Base-by-base conservation (phyloP, 208 protist species). In the Wallacemonas rigidus region DNA sequence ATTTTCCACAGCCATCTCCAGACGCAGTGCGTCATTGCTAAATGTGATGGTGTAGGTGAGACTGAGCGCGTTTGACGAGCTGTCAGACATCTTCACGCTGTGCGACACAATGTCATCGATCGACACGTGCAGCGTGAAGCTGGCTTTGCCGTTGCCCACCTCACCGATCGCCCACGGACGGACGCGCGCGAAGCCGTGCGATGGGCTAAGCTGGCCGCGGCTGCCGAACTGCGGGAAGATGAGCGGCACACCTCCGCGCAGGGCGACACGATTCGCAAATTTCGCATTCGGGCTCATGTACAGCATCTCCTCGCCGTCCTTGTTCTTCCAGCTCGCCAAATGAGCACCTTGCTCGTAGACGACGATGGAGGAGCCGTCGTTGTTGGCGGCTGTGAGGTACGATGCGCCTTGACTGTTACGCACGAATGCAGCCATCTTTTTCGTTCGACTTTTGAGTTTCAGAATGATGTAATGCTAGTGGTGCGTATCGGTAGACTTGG, bases 181-280 rank as follows among this genome's bases (percentile, higher is more conserved):
- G 35, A 82, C 61, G 56, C 93, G 87, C n/a, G 85, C 82, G 72
- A 96, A 96, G 43, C 93, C 93, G 83, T 97, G 93, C 15, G 80
- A 75, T 50, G 74, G 75, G 36, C 82, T 67, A 51, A 94, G 57
- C 44, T 86, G 75, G 41, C 91, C 93, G 57, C 77, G 80, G 56
- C 79, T 76, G 67, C 79, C 77, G 79, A 97, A 97, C 80, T 97
- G 93, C 1, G 93, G 93, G 51, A 93, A 97, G 67, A 93, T 92
- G 15, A 97, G 70, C 50, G 93, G 93, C 54, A 97, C 90, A 6
- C 93, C 93, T 67, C 93, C 93, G 44, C 93, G 90, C 26, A 97
- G 85, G 3, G 93, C 76, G 43, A 85, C 85, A 35, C 82, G 79
- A 26, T 92, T 77, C 58, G 79, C 76, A 51, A 86, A 94, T 12